A percentile compares a stretch with the other conserved stretches of the same genome.
These are phyloP conservation scores for Curvularia lunata DNA, from an alignment of 2,329 filamentous ascomycete species.

Conservation along the genomic window DNA sequence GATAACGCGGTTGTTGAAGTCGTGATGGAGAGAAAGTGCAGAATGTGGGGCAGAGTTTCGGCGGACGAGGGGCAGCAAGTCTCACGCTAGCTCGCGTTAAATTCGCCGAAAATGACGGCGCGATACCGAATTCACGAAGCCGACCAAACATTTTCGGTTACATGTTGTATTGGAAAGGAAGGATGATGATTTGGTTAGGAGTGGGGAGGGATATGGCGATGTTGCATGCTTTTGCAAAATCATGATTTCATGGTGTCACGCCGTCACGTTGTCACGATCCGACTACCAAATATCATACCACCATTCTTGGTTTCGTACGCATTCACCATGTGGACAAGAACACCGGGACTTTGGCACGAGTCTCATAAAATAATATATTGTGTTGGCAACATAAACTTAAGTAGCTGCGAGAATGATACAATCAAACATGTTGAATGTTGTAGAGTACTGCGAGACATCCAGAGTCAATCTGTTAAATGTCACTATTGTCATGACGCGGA, in stretches of 20 bases:
- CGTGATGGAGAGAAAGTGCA: conserved; percentile 22
- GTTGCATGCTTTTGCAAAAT: background rate
- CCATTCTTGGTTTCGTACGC: background rate
- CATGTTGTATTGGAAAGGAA: background rate
- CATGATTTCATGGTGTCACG: background rate
- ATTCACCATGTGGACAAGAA: too few species aligned
- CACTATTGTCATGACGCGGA: too few species aligned
- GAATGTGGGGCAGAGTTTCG: conserved; percentile 28
- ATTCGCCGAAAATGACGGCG: conserved; percentile 6
- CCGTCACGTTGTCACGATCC: conserved; percentile 1
- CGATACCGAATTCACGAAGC: conserved; percentile 8
- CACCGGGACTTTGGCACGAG: too few species aligned
- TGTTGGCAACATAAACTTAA: too few species aligned
- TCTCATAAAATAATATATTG: too few species aligned
- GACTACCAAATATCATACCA: conserved; percentile 3
- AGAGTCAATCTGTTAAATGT: too few species aligned
- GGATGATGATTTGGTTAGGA: background rate
- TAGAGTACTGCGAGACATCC: too few species aligned
- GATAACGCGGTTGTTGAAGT: conserved; percentile 22
- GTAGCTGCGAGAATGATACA: too few species aligned
- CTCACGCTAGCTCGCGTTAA: conserved; percentile 21
- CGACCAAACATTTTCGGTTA: conserved; percentile 5
- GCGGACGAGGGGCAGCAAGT: conserved; percentile 22
- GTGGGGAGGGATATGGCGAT: background rate
- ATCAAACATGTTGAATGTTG: too few species aligned